phyloP scores from a whole-genome alignment of 202 grass and related monocot genomes.

The Eragrostis tef region DNA sequence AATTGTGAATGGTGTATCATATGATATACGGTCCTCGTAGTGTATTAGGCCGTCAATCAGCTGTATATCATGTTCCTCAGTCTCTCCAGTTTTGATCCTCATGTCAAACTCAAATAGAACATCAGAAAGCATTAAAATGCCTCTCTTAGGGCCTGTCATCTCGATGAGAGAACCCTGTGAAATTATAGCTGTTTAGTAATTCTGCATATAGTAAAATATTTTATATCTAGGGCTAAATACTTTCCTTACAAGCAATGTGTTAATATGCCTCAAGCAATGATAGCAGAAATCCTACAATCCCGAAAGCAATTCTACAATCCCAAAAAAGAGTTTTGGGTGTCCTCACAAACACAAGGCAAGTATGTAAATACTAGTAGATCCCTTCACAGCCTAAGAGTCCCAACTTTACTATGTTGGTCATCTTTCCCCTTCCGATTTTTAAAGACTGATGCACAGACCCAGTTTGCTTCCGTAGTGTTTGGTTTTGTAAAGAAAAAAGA shows the following conservation, averaged over 20 bases:
- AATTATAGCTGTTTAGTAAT: neutral
- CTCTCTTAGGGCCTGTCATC: constrained; percentile 8
- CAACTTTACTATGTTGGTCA: neutral
- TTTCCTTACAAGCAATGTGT: too few species aligned
- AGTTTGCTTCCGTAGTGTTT: neutral
- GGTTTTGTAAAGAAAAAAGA: neutral
- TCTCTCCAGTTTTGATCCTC: neutral
- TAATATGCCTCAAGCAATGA: too few species aligned
- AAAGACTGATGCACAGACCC: neutral
- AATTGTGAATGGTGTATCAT: neutral
- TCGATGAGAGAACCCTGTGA: constrained; percentile 8
- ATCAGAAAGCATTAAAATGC: neutral
- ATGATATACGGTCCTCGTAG: neutral
- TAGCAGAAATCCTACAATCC: too few species aligned
- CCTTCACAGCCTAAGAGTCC: neutral
- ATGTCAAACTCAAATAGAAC: constrained; percentile 24
- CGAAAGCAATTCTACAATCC: too few species aligned
- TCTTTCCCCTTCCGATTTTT: neutral
- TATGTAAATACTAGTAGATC: too few species aligned
- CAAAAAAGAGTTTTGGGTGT: too few species aligned
- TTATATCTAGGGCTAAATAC: too few species aligned
- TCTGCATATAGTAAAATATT: neutral
- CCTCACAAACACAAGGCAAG: too few species aligned
- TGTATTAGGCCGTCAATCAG: neutral
- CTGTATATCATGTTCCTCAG: constrained; percentile 8